Conservation (phyloP, 306 rosid species). For the Morella rubra region DNA sequence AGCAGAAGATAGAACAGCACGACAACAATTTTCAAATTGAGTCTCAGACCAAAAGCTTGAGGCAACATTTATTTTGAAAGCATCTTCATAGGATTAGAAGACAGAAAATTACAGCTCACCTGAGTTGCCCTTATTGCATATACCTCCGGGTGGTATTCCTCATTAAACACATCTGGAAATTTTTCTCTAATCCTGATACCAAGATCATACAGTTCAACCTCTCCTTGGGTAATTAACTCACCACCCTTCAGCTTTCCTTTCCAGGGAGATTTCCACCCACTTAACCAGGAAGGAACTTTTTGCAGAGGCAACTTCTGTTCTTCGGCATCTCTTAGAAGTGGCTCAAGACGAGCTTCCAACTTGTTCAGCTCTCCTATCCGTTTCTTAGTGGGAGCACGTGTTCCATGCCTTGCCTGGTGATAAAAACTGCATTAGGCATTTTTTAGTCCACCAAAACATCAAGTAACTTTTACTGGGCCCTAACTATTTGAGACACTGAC, state of each 20-base stretch:
- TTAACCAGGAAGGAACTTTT: conserved; percentile 69
- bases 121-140: conserved; percentile 78
- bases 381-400: conserved; percentile 86
- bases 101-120: conserved; percentile 36
- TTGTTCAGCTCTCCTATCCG: conserved; percentile 60
- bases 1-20: background rate
- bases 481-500: background rate
- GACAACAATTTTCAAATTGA: background rate
- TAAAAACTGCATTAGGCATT: conserved; percentile 20
- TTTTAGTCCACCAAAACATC: background rate
- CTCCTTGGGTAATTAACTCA: conserved; percentile 65
- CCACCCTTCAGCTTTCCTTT: conserved; percentile 75
- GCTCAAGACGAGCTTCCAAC: conserved; percentile 50
- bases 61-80: background rate
- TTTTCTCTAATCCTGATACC: conserved; percentile 67
- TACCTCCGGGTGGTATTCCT: conserved; percentile 80
- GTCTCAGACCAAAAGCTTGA: background rate
- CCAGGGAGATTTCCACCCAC: conserved; percentile 89
- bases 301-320: conserved; percentile 45
- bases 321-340: conserved; percentile 51
- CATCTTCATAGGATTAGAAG: background rate
- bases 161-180: conserved; percentile 65
- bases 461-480: background rate
- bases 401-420: conserved; percentile 93
- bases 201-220: conserved; percentile 72